Percentiles rank a stretch among this genome's conserved stretches.
Evolutionary conservation across 176 grass and related monocot species (phyloP).

Genomic region (Luzula sylvatica): DNA sequence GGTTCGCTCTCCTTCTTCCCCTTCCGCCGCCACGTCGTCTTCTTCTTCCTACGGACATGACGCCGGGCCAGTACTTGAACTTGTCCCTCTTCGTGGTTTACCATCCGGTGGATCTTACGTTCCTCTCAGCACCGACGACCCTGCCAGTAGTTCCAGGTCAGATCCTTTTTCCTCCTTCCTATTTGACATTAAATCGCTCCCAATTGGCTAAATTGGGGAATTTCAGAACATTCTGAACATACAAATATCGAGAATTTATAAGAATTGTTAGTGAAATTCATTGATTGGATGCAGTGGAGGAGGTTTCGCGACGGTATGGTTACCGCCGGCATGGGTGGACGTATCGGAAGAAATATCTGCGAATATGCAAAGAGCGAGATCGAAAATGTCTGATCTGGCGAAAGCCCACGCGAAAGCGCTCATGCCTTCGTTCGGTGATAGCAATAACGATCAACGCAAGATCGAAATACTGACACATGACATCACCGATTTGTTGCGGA

Average conservation of each 20-base stretch:
- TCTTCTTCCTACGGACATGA: conserved; percentile 22
- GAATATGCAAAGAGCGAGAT: conserved; percentile 81
- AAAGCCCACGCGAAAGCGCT: conserved; percentile 84
- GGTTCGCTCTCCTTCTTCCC: conserved; percentile 39
- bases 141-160: conserved; percentile 56
- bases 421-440: conserved; percentile 93
- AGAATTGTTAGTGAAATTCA: neutral
- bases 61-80: conserved; percentile 70
- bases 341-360: conserved; percentile 83
- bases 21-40: conserved; percentile 28
- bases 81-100: conserved; percentile 54
- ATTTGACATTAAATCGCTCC: too few species aligned
- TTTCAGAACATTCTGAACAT: neutral
- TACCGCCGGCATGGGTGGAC: conserved; percentile 94
- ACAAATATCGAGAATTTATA: neutral
- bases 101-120: conserved; percentile 56
- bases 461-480: conserved; percentile 85
- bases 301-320: conserved; percentile 37
- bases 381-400: conserved; percentile 76
- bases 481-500: conserved; percentile 73
- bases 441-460: conserved; percentile 54
- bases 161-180: neutral
- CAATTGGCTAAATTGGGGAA: too few species aligned
- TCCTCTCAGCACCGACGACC: conserved; percentile 89
- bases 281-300: conserved; percentile 33